Base-by-base conservation (phyloP, 441 rosid species). In the Francoa sonchifolia region DNA sequence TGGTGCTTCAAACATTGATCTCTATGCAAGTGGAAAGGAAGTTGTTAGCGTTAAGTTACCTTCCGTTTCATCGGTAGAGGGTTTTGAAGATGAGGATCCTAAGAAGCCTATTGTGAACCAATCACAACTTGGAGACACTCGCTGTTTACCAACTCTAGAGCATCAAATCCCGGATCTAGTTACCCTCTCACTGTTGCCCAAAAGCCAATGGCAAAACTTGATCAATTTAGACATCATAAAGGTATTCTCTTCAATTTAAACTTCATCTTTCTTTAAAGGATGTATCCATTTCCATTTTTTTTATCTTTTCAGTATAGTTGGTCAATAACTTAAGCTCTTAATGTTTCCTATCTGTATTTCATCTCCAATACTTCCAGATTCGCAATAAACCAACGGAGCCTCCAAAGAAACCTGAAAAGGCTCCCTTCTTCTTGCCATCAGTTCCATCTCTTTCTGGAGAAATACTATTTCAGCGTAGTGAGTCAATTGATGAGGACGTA, bases 141-240 rank as follows among this genome's bases (percentile, higher is more conserved):
- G 46, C 22, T 58, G 47, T 38, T 61, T 54, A 44, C 50, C 55
- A 48, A 43, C 67, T 23, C 65, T 63, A 28, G 54, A 14, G 48
- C 58, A 67, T 31, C 94, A 77, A 66, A 86, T 83, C 39, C 99
- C 96, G 0, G 94, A 81, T 51, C 89, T 86, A 38, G 95, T 86
- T 45, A 92, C 96, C 32, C 82, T 86, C 23, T 92, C 96, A 18
- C 49, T 86, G 29, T 67, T 92, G 74, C 96, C 95, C 22, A 92
- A 81, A 58, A 79, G 86, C 76, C 96, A 92, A 48, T 92, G 96
- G 99, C 96, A 92, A 51, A 71, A 92, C 61, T 62, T 86, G 82
- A 68, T 92, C 67, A 92, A 86, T 74, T 71, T 92, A 54, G 96
- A 86, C 67, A 77, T 80, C 37, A 86, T 83, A 63, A 86, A 86